These are phyloP conservation scores for Coleophoma crateriformis DNA, from an alignment of 2,329 filamentous ascomycete genomes.

Conservation along the genomic window DNA sequence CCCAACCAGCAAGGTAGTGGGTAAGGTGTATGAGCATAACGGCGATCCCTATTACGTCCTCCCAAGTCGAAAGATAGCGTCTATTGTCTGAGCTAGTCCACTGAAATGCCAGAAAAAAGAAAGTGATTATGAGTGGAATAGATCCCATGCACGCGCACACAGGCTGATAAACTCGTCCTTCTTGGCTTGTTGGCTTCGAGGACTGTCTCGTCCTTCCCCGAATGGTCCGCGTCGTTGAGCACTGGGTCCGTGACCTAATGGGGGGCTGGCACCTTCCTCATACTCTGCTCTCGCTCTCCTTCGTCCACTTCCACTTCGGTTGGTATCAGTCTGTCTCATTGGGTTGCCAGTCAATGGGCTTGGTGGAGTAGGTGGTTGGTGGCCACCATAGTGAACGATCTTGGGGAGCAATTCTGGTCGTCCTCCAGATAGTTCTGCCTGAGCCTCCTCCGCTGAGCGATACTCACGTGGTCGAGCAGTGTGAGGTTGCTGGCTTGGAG, in stretches of 20 bases:
- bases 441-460: slow-evolving; percentile 91
- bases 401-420: slow-evolving; percentile 87
- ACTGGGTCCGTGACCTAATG: slow-evolving; percentile 69
- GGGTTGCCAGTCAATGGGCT: slow-evolving; percentile 34
- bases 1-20: too few species aligned
- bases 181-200: slow-evolving; percentile 78
- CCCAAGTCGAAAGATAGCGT: too few species aligned
- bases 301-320: slow-evolving; percentile 55
- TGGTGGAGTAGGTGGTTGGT: slow-evolving; percentile 84
- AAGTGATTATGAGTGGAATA: slow-evolving; percentile 76
- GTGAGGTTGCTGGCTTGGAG: slow-evolving; percentile 61
- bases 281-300: slow-evolving; percentile 84
- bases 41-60: too few species aligned
- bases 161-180: slow-evolving; percentile 86
- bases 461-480: slow-evolving; percentile 72
- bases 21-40: too few species aligned
- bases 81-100: not conserved
- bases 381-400: slow-evolving; percentile 90
- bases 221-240: slow-evolving; percentile 63
- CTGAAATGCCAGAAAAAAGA: not conserved
- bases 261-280: slow-evolving; percentile 84
- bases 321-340: slow-evolving; percentile 19
- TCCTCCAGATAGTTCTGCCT: slow-evolving; percentile 85
- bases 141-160: slow-evolving; percentile 88
- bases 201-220: slow-evolving; percentile 75